phyloP scores from a whole-genome alignment of 2,329 filamentous ascomycete genomes.

The Claviceps sp. region DNA sequence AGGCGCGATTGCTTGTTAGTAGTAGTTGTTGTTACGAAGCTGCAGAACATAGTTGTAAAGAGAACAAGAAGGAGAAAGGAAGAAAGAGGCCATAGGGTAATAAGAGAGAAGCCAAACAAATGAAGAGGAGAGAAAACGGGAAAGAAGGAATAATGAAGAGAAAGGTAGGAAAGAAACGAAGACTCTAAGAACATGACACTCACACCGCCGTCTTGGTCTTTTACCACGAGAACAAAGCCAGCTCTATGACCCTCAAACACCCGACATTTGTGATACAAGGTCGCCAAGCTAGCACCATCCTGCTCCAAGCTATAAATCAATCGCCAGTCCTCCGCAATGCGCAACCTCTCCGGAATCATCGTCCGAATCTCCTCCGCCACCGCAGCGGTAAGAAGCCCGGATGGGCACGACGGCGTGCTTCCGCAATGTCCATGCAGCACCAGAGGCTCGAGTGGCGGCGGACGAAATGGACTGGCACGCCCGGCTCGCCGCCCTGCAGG shows the following conservation, averaged over 20 bases:
- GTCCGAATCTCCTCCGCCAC: conserved; percentile 89
- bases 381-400: conserved; percentile 53
- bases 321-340: conserved; percentile 77
- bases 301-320: conserved; percentile 83
- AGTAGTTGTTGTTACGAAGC: background rate
- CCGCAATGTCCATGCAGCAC: conserved; percentile 52
- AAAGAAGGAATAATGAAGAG: background rate
- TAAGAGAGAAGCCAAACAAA: background rate
- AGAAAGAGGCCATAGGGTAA: background rate
- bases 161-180: background rate
- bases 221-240: conserved; percentile 80
- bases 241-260: conserved; percentile 54
- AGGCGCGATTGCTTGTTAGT: conserved; percentile 1
- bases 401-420: conserved; percentile 42
- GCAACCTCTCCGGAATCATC: conserved; percentile 72
- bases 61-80: background rate
- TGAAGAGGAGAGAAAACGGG: background rate
- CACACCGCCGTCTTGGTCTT: conserved; percentile 63
- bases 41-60: background rate
- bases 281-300: conserved; percentile 76
- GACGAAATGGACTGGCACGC: conserved; percentile 60
- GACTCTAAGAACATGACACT: conserved; percentile 18
- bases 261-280: conserved; percentile 70
- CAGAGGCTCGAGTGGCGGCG: conserved; percentile 76
- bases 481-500: conserved; percentile 34